Evolutionary conservation across 225 moss, liverwort and hornwort species (phyloP).

Genomic region (Physcomitrellopsis africana): DNA sequence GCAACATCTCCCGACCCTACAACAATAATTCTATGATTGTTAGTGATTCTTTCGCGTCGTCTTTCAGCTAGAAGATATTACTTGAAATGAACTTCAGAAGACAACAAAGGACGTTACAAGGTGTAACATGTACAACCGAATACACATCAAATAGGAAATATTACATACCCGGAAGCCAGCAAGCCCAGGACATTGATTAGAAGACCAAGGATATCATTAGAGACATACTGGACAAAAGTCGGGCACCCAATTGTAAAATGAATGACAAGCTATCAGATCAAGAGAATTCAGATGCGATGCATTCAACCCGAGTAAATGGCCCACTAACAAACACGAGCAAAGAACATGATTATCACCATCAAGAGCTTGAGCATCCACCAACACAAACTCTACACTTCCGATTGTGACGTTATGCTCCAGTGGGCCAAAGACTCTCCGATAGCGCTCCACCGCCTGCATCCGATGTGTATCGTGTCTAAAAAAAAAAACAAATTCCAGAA

Average conservation of each 20-base stretch:
- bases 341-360: conserved; percentile 62
- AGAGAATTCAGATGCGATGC: conserved; percentile 14
- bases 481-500: conserved; percentile 1
- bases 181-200: conserved; percentile 10
- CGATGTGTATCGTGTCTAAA: conserved; percentile 19
- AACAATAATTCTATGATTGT: conserved; percentile 51
- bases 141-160: neutral
- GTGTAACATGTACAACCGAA: conserved; percentile 1
- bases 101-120: neutral
- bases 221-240: conserved; percentile 1
- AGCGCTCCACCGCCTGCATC: conserved; percentile 64
- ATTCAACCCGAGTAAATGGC: neutral
- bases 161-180: conserved; percentile 10
- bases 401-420: conserved; percentile 57
- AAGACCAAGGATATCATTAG: neutral
- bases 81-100: neutral
- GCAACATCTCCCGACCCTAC: conserved; percentile 69
- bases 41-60: conserved; percentile 44
- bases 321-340: neutral
- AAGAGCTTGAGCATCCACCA: conserved; percentile 77
- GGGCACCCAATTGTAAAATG: conserved; percentile 8
- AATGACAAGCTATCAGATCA: neutral
- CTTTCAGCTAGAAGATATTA: neutral
- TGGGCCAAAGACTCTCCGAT: conserved; percentile 56
- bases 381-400: conserved; percentile 74